A percentile compares a stretch with the other conserved stretches of the same genome.
Evolutionary conservation across 2,329 filamentous ascomycete species (phyloP).

Genomic region (Capronia americana): DNA sequence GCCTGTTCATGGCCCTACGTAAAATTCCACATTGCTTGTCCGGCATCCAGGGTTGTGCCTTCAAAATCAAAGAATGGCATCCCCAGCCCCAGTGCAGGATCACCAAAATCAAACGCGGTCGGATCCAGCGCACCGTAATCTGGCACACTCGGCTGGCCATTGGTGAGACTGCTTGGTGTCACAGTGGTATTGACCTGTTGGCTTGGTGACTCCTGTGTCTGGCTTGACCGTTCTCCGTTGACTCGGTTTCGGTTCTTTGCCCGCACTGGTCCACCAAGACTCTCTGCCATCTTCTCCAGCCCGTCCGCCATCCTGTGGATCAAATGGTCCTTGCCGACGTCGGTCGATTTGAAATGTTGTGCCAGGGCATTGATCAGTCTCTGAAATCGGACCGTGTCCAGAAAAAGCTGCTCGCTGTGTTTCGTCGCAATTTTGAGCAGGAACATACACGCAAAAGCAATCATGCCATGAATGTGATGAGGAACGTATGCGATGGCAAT

Average conservation of each 20-base stretch:
- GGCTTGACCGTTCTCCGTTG: slow-evolving; percentile 28
- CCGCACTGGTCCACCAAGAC: slow-evolving; percentile 33
- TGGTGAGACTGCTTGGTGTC: slow-evolving; percentile 16
- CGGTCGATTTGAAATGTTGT: slow-evolving; percentile 42
- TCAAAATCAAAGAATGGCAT: slow-evolving; percentile 43
- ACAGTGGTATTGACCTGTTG: slow-evolving; percentile 22
- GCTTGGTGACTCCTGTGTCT: slow-evolving; percentile 26
- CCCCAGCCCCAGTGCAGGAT: slow-evolving; percentile 38
- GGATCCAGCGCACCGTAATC: slow-evolving; percentile 36
- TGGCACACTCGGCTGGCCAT: slow-evolving; percentile 28
- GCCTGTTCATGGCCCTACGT: slow-evolving; percentile 4
- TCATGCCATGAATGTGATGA: slow-evolving; percentile 56
- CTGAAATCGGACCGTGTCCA: slow-evolving; percentile 41
- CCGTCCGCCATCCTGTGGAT: slow-evolving; percentile 45
- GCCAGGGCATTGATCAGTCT: slow-evolving; percentile 42
- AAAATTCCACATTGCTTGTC: slow-evolving; percentile 38
- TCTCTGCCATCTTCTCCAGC: slow-evolving; percentile 44
- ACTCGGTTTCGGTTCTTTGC: slow-evolving; percentile 27
- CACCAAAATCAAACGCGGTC: slow-evolving; percentile 39
- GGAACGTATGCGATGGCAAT: slow-evolving; percentile 52
- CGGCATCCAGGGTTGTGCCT: slow-evolving; percentile 38
- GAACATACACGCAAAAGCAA: slow-evolving; percentile 56
- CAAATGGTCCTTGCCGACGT: slow-evolving; percentile 44
- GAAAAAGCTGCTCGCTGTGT: slow-evolving; percentile 46
- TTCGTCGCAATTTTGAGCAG: slow-evolving; percentile 54